Evolutionary conservation across 257 asterid genomes (phyloP), one percentile per base, ranked within the genome.

Genomic region (Knoxia roxburghii): DNA sequence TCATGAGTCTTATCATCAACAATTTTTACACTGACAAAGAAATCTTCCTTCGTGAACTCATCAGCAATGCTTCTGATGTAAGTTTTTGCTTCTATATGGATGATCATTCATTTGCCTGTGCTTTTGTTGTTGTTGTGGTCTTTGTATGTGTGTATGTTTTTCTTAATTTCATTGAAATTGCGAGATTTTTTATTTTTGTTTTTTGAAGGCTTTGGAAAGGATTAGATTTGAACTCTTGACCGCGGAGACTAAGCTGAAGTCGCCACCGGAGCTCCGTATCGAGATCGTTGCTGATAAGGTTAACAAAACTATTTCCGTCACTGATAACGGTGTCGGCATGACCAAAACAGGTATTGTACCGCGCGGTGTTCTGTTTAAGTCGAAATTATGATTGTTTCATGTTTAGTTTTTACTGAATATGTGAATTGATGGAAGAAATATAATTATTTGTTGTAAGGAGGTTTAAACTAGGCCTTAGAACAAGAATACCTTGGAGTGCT

Each of bases 21-120:
- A 83, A 85, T n/a, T 83, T 83, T 73, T 83, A 83, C 76, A 78
- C 81, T 75, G 80, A 83, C 76, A 83, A 83, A 72, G 88, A 83
- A 78, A 83, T 83, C 76, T 83, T 83, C 61, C 88, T 83, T n/a
- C 84, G 86, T 51, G 88, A 83, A 49, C 80, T 80, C 51, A 83
- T 83, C 69, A 80, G 84, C 48, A 83, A 80, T 66, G 71, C 84
- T 6, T 83, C 86, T 10, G 86, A 83, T 80, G 87, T 83, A 71
- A 72, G 79, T 30, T 15, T 52, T 2, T 6, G 39, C 39, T 33
- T 41, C 46, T 41, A 7, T 41, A 7, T 41, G 11, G 14, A 41
- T 3, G 11, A 33, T 41, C 46, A 6, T 41, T 9, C 9, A 37
- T 9, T 37, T 37, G 9, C 41, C 4, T 37, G 4, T 37, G 41